Percentiles rank a stretch among this genome's conserved stretches.
Evolutionary conservation across 257 asterid genomes (phyloP).

Genomic region (Jacaranda copaia): DNA sequence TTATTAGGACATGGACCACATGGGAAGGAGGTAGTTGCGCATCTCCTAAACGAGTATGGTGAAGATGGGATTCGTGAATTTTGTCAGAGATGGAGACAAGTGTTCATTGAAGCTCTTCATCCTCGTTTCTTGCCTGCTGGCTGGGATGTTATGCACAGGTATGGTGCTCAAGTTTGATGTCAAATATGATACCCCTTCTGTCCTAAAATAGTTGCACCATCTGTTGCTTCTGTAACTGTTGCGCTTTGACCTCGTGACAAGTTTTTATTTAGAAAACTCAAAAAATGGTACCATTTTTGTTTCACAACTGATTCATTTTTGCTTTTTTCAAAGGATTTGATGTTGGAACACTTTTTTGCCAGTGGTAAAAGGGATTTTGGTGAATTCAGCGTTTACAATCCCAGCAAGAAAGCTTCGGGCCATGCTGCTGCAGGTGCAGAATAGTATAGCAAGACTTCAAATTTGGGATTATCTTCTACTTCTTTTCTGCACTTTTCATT

Average conservation of each 20-base stretch:
- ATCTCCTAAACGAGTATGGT: conserved; percentile 70
- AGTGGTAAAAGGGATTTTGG: conserved; percentile 97
- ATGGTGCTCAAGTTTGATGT: conserved; percentile 11
- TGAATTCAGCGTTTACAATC: conserved; percentile 82
- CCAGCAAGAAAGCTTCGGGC: conserved; percentile 44
- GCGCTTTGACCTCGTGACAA: not conserved
- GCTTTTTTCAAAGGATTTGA: conserved; percentile 60
- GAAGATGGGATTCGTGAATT: conserved; percentile 84
- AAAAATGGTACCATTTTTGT: not conserved
- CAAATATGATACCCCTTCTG: too few species aligned
- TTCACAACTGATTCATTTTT: conserved; percentile 34
- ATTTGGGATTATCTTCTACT: not conserved
- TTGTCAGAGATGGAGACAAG: conserved; percentile 95
- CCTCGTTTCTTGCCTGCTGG: conserved; percentile 98
- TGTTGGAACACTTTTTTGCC: conserved; percentile 57
- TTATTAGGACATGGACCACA: conserved; percentile 96
- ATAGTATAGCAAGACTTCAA: conserved; percentile 6
- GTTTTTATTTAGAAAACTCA: not conserved
- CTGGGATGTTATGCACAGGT: conserved; percentile 99
- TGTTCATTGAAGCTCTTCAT: conserved; percentile 80
- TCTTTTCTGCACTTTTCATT: not conserved
- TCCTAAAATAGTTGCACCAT: too few species aligned
- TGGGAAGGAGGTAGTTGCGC: conserved; percentile 79
- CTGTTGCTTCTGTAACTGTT: too few species aligned
- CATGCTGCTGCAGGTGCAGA: conserved; percentile 26